A percentile compares a stretch with the other conserved stretches of the same genome.
Evolutionary conservation across 805 yeast species (phyloP).

Genomic region (Sugiyamaella americana): DNA sequence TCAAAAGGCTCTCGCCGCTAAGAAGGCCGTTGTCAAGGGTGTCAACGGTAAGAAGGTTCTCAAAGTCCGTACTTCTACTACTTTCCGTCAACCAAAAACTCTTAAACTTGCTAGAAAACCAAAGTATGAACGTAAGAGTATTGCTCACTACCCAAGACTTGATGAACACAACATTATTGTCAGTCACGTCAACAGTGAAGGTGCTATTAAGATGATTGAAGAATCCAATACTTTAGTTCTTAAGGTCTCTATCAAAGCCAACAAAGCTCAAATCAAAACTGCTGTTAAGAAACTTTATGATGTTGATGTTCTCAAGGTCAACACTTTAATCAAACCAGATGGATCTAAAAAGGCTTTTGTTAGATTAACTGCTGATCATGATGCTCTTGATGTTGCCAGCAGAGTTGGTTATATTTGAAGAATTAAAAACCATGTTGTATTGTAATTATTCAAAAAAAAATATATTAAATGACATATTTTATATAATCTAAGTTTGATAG

Average conservation of each 20-base stretch:
- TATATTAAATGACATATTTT: not conserved
- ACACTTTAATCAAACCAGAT: constrained; percentile 97
- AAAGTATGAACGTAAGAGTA: constrained; percentile 90
- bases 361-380: constrained; percentile 97
- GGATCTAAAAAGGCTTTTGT: constrained; percentile 99
- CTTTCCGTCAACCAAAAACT: constrained; percentile 98
- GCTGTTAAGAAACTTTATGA: constrained; percentile 98
- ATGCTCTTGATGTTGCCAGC: constrained; percentile 99
- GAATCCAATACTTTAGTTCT: constrained; percentile 98
- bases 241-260: constrained; percentile 95
- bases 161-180: constrained; percentile 93
- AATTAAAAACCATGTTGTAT: constrained; percentile 2
- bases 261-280: constrained; percentile 97
- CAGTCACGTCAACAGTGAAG: constrained; percentile 94
- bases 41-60: constrained; percentile 82
- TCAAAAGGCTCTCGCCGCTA: constrained; percentile 91
- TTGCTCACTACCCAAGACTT: constrained; percentile 95
- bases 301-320: constrained; percentile 88
- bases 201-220: constrained; percentile 99
- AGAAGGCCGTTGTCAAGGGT: constrained; percentile 98
- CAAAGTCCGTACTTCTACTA: constrained; percentile 90
- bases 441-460: constrained; percentile 11
- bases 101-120: constrained; percentile 90
- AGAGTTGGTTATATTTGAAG: constrained; percentile 96
- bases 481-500: too few relatives aligned